Evolutionary conservation across 2,329 filamentous ascomycete species (phyloP), one percentile per base, ranked within the genome.

Genomic region (Colletotrichum tofieldiae): DNA sequence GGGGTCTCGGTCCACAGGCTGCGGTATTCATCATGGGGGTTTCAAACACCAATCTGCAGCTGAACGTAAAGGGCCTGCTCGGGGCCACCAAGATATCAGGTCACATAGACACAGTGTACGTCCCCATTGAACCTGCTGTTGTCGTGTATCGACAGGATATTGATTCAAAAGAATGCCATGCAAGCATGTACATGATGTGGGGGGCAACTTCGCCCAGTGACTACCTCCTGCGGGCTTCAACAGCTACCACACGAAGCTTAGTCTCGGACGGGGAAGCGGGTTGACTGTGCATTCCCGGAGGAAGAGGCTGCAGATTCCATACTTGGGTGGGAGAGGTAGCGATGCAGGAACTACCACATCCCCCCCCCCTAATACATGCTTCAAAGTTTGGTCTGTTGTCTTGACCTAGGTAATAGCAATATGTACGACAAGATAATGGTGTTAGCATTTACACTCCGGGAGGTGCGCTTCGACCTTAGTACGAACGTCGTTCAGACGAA

Each of bases 241-340:
- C 37, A 68, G 51, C 41, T 68, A 67, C 65, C 58, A 37, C 26
- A 67, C 43, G 41, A 49, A 62, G 64, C 51, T 56, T 63, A 56
- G 65, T 58, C 26, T 52, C 16, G 26, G 41, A 47, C 43, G 49
- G 37, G 29, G 39, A 32, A 32, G 41, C n/a, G 32, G 16, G 29
- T 47, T 29, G 45, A 60, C n/a, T 47, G 65, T 70, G 67, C 54
- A 66, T n/a, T 20, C 29, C 64, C 41, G 37, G 37, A 54, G 29
- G 45, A 70, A 39, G 39, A 43, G 43, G 37, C 54, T 60, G 45
- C 62, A 49, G 18, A 35, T 20, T 29, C 54, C 32, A 16, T 56
- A 49, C 18, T n/a, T 39, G 12, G 32, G 16, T 16, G 35, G 20
- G 6, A 35, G 67, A 35, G 67, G 37, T 49, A 43, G 41, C 23